phyloP scores from a whole-genome alignment of 2,329 filamentous ascomycete genomes.

The Penicillium sclerotigenum region DNA sequence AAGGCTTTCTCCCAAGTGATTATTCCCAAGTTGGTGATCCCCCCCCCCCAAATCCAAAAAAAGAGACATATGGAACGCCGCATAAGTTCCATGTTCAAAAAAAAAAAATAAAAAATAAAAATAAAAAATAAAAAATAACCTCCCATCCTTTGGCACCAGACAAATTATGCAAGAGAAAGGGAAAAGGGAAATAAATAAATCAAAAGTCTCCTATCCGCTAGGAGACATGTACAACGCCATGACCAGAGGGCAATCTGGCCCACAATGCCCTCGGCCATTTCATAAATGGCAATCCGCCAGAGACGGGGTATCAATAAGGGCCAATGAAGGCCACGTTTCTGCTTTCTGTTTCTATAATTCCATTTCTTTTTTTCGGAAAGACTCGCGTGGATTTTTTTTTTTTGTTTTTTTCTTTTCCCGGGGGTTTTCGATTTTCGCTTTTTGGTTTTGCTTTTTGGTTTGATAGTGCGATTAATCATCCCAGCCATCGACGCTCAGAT shows the following conservation, averaged over 20 bases:
- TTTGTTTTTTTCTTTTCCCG: slow-evolving; percentile 3
- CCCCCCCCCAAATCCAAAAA: background rate
- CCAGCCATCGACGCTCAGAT: slow-evolving; percentile 34
- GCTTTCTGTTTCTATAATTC: background rate
- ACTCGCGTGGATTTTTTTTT: background rate
- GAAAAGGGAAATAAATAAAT: slow-evolving; percentile 7
- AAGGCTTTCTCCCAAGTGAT: slow-evolving; percentile 14
- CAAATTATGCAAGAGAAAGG: slow-evolving; percentile 28
- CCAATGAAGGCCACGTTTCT: background rate
- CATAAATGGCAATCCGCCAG: slow-evolving; percentile 15
- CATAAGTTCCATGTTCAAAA: slow-evolving; percentile 24
- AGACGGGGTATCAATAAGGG: slow-evolving; percentile 24
- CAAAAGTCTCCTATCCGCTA: slow-evolving; percentile 15
- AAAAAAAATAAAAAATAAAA: slow-evolving; percentile 17
- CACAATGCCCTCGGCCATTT: slow-evolving; percentile 16
- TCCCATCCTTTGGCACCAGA: slow-evolving; percentile 24
- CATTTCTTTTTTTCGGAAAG: slow-evolving; percentile 7
- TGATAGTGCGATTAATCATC: slow-evolving; percentile 27
- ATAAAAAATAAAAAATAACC: slow-evolving; percentile 26
- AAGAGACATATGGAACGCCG: slow-evolving; percentile 25
- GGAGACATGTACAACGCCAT: slow-evolving; percentile 27
- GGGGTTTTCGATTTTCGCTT: background rate
- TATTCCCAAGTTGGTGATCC: slow-evolving; percentile 18
- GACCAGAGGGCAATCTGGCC: slow-evolving; percentile 10
- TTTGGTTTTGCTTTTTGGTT: slow-evolving; percentile 6